Base-by-base conservation (phyloP, 1,139 yeast species). In the Arxiozyma telluris region DNA sequence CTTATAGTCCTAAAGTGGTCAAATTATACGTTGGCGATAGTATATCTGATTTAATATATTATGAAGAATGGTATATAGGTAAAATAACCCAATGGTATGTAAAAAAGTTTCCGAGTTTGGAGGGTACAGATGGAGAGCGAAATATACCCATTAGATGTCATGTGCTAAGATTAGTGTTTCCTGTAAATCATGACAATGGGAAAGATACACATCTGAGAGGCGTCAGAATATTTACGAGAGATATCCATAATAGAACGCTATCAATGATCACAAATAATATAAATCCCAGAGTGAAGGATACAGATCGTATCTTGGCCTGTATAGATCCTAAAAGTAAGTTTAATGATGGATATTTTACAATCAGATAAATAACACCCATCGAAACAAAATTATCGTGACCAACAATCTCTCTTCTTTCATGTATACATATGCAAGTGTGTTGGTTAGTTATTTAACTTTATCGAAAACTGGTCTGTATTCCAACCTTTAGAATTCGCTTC, bases 171-270 rank as follows among this genome's bases (percentile, higher is more conserved):
- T 66, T 94, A 30, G 72, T 79, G n/a, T 78, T 94, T 27, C 73
- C 83, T 34, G 80, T 89, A 1, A 94, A 93, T 65, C 97, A 90
- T 64, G 98, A 91, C 66, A 93, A 89, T 66, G 99, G 99, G 49
- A 93, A 93, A 66, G 99, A 94, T 69, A 85, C 96, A 1, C 98
- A 90, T 67, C 75, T 94, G 8, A 71, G 98, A 52, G 87, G 93
- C 0, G 75, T 93, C 41, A 76, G 80, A 69, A 65, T 86, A 5
- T 76, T 76, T 59, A 72, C 83, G 1, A 49, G 39, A 34, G 30
- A 44, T 17, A 12, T 3, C n/a, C 9, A 34, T 4, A 43, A 44
- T 46, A 41, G 49, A 9, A 7, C 6, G 5, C 15, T 34, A n/a
- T 41, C 49, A 11, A 22, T 38, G 11, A n/a, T 38, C 3, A 79